A percentile compares a stretch with the other conserved stretches of the same genome.
These are phyloP conservation scores for Phytophthora brassicae DNA, from an alignment of 352 stramenopile genomes.

Conservation along the genomic window DNA sequence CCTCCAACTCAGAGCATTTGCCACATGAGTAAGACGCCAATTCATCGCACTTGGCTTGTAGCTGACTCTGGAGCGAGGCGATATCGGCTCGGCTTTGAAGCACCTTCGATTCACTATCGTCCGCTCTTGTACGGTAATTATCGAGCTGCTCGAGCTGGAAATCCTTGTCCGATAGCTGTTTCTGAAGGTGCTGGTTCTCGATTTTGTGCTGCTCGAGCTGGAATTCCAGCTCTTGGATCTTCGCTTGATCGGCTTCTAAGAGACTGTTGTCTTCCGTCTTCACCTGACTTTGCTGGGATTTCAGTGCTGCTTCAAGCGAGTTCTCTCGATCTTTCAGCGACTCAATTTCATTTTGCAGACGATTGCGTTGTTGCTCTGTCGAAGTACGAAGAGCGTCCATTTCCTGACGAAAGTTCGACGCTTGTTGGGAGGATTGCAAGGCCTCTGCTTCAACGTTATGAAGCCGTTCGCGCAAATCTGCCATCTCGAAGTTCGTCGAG, in stretches of 20 bases:
- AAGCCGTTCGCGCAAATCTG: slow-evolving; percentile 36
- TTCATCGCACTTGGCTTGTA: slow-evolving; percentile 42
- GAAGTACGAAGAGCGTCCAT: slow-evolving; percentile 42
- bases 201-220: slow-evolving; percentile 74
- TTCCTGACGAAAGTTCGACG: slow-evolving; percentile 24
- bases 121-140: slow-evolving; percentile 41
- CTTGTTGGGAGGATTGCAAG: slow-evolving; percentile 32
- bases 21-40: slow-evolving; percentile 31
- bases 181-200: slow-evolving; percentile 73
- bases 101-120: slow-evolving; percentile 49
- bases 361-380: slow-evolving; percentile 39
- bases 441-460: slow-evolving; percentile 33
- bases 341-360: slow-evolving; percentile 41
- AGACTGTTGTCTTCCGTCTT: slow-evolving; percentile 29
- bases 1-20: slow-evolving; percentile 45
- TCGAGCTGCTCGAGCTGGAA: slow-evolving; percentile 67
- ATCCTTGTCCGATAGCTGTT: slow-evolving; percentile 65
- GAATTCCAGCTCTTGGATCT: slow-evolving; percentile 43
- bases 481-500: slow-evolving; percentile 34
- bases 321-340: slow-evolving; percentile 38
- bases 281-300: slow-evolving; percentile 34
- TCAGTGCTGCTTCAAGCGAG: slow-evolving; percentile 35
- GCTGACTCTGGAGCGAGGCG: slow-evolving; percentile 30
- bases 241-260: slow-evolving; percentile 18
- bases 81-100: slow-evolving; percentile 38